phyloP scores from a whole-genome alignment of 805 yeast species.

The Brettanomyces sp. region DNA sequence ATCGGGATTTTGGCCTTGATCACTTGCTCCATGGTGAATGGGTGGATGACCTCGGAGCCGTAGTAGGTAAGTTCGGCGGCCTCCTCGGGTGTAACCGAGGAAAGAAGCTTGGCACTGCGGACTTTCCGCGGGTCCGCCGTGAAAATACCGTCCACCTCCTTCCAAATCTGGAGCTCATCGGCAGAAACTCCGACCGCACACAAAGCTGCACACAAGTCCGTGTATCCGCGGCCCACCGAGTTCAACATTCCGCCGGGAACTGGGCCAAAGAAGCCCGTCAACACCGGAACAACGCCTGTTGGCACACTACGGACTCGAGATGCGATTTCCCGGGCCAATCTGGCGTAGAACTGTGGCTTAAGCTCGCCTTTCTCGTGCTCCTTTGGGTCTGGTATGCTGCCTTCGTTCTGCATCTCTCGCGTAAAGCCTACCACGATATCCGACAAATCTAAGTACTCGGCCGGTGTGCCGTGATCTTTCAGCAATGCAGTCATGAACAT shows the following conservation, averaged over 20 bases:
- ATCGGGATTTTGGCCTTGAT: conserved; percentile 93
- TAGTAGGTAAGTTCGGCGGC: conserved; percentile 97
- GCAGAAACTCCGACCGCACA: conserved; percentile 89
- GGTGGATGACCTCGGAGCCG: conserved; percentile 97
- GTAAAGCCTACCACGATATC: conserved; percentile 53
- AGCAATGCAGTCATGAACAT: conserved; percentile 78
- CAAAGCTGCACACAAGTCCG: conserved; percentile 95
- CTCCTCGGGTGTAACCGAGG: conserved; percentile 93
- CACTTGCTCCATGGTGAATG: conserved; percentile 99
- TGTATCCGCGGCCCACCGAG: conserved; percentile 95
- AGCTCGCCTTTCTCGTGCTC: conserved; percentile 23
- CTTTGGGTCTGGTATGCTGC: conserved; percentile 14
- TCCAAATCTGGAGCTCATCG: conserved; percentile 95
- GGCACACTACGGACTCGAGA: conserved; percentile 32
- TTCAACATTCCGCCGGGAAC: conserved; percentile 93
- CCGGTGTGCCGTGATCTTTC: conserved; percentile 71
- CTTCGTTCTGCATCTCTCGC: conserved; percentile 36
- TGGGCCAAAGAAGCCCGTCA: conserved; percentile 91
- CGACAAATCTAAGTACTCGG: conserved; percentile 73
- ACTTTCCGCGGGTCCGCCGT: conserved; percentile 98
- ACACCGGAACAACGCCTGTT: conserved; percentile 60
- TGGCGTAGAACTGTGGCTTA: conserved; percentile 56
- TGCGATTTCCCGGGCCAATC: conserved; percentile 44
- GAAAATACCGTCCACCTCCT: conserved; percentile 97
- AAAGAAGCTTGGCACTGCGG: conserved; percentile 73